Evolutionary conservation across 1,139 yeast species (phyloP), one percentile per base, ranked within the genome.

Genomic region (Suhomyces coccinellae): DNA sequence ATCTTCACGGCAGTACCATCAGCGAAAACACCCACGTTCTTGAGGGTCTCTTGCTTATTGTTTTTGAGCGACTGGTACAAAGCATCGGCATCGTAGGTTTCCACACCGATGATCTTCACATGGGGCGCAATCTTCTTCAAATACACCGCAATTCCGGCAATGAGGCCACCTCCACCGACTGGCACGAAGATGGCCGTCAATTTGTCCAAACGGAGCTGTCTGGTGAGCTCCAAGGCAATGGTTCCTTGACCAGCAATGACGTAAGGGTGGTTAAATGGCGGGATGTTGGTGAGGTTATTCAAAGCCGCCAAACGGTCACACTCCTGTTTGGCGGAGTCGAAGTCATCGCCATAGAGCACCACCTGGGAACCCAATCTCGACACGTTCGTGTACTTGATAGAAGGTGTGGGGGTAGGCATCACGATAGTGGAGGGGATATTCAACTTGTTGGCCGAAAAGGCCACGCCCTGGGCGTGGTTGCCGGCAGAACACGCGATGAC

Each of bases 181-280:
- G 96, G 91, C 45, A 89, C 83, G 64, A 93, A 93, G 1, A 93
- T 85, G 1, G 98, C 99, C 58, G 80, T 81, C 54, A 95, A 76
- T 52, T 85, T 84, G 51, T 84, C 83, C 42, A 85, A 75, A 54
- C 88, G 82, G 38, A 89, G 79, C 68, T 93, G 99, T 61, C 97
- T 82, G 41, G 95, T 72, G 29, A 93, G 72, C 66, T 93, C 99
- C 78, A 91, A 79, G 2, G 97, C 99, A 51, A 91, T 83, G 30
- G 99, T 93, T 48, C 98, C 99, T 67, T 93, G 99, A 28, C 99
- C 99, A n/a, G 99, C 99, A 66, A 93, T 89, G 52, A 95, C 97
- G 57, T 85, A 89, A 2, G 99, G 99, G 62, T 93, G 97, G 62
- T 93, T 95, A 62, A 93, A 93, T 1, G 99, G 99, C 11, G 99